Evolutionary conservation across 169 alveolate species (phyloP), one percentile per base, ranked within the genome.

Genomic region (Cryptosporidium viatorum): DNA sequence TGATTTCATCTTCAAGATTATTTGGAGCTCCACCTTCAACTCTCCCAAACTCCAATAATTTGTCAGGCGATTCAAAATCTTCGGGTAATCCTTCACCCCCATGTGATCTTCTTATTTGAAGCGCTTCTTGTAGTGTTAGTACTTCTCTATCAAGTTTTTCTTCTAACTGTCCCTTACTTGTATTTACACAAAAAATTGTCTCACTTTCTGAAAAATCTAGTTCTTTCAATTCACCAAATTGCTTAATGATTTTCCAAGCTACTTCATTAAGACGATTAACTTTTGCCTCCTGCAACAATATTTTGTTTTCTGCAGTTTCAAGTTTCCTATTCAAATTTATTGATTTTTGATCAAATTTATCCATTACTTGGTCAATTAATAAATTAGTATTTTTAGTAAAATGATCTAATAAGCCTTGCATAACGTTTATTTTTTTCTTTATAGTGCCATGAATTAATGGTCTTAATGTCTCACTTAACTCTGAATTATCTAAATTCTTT

Each of bases 41-140:
- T 52, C 48, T 52, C 10, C 67, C 89, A 39, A 62, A 48, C 31
- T 80, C 80, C 35, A 80, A 35, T 45, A 80, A 29, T 65, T 80
- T 59, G 10, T 80, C 80, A 37, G 89, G 89, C 0, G 73, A 62
- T 45, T 50, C 89, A 41, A 80, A 80, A 43, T 80, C 80, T 39
- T 80, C 89, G 18, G 89, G 89, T 3, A 80, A 65, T 3, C 89
- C 89, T 18, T 26, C 45, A 5, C 80, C 74, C 14, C 89, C 89
- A 41, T 80, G 89, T 43, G 89, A 80, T 80, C 39, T 80, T 29
- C 89, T 80, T 80, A 59, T 60, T 59, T 80, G 65, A 43, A 80
- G 71, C 14, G 89, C 89, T 50, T 80, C 89, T 62, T 80, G 60
- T 9, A 80, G 52, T 43, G 89, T 80, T 5, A 80, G 68, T 21